Conservation (phyloP, 2,329 filamentous ascomycete genomes). For the Leptographium radiaticola region DNA sequence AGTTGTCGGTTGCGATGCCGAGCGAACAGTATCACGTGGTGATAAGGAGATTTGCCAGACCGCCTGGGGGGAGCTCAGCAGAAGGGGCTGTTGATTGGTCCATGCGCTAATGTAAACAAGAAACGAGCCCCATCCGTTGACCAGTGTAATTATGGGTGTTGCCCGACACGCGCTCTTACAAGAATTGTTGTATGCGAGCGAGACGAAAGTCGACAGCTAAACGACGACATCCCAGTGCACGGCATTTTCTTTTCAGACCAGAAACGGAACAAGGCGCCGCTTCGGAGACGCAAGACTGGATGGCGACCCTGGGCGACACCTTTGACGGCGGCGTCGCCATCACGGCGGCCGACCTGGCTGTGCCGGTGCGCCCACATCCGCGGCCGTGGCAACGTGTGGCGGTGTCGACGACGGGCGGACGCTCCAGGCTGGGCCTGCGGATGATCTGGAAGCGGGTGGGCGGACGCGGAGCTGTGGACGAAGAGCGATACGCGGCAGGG, state of each 20-base stretch:
- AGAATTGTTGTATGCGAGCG: too few relatives aligned
- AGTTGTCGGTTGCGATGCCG: too few relatives aligned
- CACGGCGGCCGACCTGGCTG: slow-evolving; percentile 14
- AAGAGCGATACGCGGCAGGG: slow-evolving; percentile 9
- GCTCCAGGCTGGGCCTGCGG: slow-evolving; percentile 5
- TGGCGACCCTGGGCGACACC: too few relatives aligned
- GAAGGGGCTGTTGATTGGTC: background rate
- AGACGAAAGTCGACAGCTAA: too few relatives aligned
- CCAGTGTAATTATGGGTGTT: background rate
- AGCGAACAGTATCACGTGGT: background rate
- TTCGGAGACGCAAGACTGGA: too few relatives aligned
- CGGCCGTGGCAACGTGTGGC: slow-evolving; percentile 20
- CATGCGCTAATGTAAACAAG: background rate
- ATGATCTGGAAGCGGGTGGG: slow-evolving; percentile 21
- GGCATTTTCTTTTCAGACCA: too few relatives aligned
- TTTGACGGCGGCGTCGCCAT: slow-evolving; percentile 3
- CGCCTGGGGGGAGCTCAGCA: background rate
- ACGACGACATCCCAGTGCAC: too few relatives aligned
- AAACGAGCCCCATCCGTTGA: background rate
- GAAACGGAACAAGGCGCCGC: too few relatives aligned
- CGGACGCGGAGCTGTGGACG: background rate
- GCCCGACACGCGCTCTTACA: background rate
- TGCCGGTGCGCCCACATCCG: slow-evolving; percentile 8
- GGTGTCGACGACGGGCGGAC: slow-evolving; percentile 10
- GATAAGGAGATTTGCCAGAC: background rate